Conservation (phyloP, 495 filamentous ascomycete genomes). For the Daldinia vernicosa region DNA sequence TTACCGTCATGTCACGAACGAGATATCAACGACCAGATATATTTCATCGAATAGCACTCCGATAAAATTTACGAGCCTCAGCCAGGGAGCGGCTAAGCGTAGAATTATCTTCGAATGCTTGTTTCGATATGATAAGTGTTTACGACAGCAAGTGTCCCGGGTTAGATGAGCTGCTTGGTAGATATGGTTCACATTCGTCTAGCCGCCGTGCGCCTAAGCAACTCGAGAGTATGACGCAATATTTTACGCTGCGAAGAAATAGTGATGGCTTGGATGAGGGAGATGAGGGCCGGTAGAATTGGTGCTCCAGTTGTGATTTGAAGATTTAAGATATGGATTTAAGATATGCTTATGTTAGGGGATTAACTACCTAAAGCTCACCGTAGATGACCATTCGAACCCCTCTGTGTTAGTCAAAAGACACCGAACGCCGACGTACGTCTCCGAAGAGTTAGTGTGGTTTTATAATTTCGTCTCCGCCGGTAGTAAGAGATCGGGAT, state of each 20-base stretch:
- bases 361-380: background rate
- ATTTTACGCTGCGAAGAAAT: background rate
- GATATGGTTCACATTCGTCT: background rate
- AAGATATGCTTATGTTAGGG: background rate
- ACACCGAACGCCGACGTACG: background rate
- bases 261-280: background rate
- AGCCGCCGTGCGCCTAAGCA: background rate
- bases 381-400: background rate
- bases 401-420: background rate
- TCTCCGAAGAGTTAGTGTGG: background rate
- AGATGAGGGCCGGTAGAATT: background rate
- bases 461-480: background rate
- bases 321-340: background rate
- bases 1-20: background rate
- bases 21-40: background rate
- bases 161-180: background rate
- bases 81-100: background rate
- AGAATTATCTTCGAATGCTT: background rate
- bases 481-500: constrained; percentile 12
- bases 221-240: background rate
- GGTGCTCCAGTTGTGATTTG: background rate
- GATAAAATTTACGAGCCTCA: background rate
- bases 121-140: background rate
- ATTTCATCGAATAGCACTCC: background rate
- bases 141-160: background rate